Evolutionary conservation across 1,284 basidiomycete species (phyloP).

Genomic region (Papiliotrema flavescens): DNA sequence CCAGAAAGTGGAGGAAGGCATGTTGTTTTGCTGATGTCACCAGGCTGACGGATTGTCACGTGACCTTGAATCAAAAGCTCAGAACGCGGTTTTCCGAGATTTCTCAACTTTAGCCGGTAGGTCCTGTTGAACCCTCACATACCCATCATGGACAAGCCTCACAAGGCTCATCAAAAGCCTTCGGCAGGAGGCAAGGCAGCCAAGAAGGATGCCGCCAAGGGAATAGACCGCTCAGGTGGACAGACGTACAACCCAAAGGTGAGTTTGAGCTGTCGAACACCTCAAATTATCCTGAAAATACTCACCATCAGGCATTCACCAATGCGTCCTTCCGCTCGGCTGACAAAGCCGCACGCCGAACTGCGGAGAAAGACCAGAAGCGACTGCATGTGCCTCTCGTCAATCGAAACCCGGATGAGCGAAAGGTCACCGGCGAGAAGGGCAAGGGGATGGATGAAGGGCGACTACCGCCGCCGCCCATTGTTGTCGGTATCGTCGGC

Average conservation of each 20-base stretch:
- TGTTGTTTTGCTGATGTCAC: no score
- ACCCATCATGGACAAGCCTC: constrained; percentile 48
- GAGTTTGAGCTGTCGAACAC: constrained; percentile 15
- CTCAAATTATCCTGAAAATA: no score
- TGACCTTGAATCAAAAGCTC: no score
- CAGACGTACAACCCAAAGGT: constrained; percentile 91
- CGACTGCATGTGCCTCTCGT: constrained; percentile 94
- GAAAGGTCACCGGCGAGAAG: constrained; percentile 45
- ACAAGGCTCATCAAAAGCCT: constrained; percentile 72
- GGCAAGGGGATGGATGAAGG: constrained; percentile 48
- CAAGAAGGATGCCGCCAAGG: constrained; percentile 66
- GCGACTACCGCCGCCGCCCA: constrained; percentile 70
- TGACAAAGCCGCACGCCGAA: constrained; percentile 82
- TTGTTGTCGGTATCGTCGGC: constrained; percentile 94
- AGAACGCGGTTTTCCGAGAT: no score
- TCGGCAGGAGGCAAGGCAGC: constrained; percentile 69
- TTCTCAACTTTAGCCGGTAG: no score
- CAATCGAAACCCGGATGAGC: constrained; percentile 86
- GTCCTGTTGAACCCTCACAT: no score
- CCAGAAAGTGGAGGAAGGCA: no score
- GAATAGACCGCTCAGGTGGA: constrained; percentile 56
- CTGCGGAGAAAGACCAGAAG: constrained; percentile 90
- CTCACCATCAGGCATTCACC: constrained; percentile 66
- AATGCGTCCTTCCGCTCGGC: constrained; percentile 83
- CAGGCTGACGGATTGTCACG: no score